Base-by-base conservation (phyloP, 2,329 filamentous ascomycete species). In the Pyricularia sp. region DNA sequence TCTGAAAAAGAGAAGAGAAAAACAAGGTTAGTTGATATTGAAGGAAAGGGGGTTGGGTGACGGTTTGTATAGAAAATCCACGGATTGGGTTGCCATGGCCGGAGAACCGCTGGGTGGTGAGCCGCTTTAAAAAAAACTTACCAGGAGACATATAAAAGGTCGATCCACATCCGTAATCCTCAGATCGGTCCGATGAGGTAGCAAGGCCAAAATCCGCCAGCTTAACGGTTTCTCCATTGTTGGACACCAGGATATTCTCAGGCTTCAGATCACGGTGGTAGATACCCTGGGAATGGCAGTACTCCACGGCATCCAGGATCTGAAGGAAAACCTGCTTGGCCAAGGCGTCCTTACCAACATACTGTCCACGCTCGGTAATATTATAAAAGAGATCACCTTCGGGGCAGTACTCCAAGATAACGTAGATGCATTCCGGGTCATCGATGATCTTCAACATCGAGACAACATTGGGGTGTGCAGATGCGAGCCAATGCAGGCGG, bases 81-180 rank as follows among this genome's bases (percentile, higher is more conserved):
- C 63, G 57, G 65, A 62, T 60, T 65, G 63, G 64, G 66, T 65
- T 64, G 63, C 65, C 55, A 62, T 66, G 55, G 63, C 60, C 66
- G 60, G 64, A 67, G 9, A 24, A 49, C 9, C 33, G 31, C 30
- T 13, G 60, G 24, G 24, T 22, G 28, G 60, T 33, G 60, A 62
- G 60, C 30, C 60, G 35, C 31, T 62, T 62, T 19, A 26, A 26
- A 26, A 26, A 35, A 62, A 68, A 80, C 85, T 76, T 89, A 97
- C 93, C 93, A 85, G 94, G 94, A 73, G 92, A 96, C 94, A 97
- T 99, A 80, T 99, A 99, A 73, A 97, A 97, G 16, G 93, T 97
- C 35, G 94, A 97, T 68, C 94, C 94, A 75, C 94, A 99, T 72
- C 94, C 94, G 77, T 96, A 97, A 76, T 99, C 94, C 71, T 92